A percentile compares a stretch with the other conserved stretches of the same genome.
These are phyloP conservation scores for Candida rishiriensis DNA, from an alignment of 805 yeast genomes.

Conservation along the genomic window DNA sequence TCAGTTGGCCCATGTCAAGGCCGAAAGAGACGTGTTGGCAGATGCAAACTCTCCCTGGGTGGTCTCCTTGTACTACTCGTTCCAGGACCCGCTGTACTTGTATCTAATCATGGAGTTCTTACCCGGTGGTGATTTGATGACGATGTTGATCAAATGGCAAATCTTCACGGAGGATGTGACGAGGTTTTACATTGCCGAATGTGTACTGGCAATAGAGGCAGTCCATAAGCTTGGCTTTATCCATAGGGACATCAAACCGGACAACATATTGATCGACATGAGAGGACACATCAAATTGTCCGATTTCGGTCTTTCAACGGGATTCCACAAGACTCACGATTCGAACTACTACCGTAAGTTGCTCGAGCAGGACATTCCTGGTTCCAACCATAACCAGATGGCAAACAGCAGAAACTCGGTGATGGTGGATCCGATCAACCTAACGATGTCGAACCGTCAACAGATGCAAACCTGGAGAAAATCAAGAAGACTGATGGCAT, in stretches of 20 bases:
- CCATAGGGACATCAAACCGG: slow-evolving; percentile 97
- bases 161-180: slow-evolving; percentile 91
- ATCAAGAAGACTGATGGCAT: slow-evolving; percentile 87
- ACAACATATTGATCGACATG: slow-evolving; percentile 69
- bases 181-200: slow-evolving; percentile 92
- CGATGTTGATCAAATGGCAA: slow-evolving; percentile 93
- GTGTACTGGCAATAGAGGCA: slow-evolving; percentile 92
- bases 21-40: slow-evolving; percentile 93
- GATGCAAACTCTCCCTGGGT: slow-evolving; percentile 89
- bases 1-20: slow-evolving; percentile 91
- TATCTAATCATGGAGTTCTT: slow-evolving; percentile 77
- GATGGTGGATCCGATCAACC: slow-evolving; percentile 90
- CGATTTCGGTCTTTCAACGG: slow-evolving; percentile 82
- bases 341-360: slow-evolving; percentile 79
- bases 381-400: slow-evolving; percentile 15
- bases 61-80: slow-evolving; percentile 74
- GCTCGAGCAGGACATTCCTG: slow-evolving; percentile 55
- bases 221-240: slow-evolving; percentile 90
- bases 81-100: slow-evolving; percentile 71
- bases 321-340: slow-evolving; percentile 92
- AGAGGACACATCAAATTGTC: slow-evolving; percentile 61
- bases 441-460: slow-evolving; percentile 92
- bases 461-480: slow-evolving; percentile 97
- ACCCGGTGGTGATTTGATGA: slow-evolving; percentile 89
- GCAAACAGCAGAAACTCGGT: slow-evolving; percentile 63